Conservation (phyloP, 352 stramenopile species). For the Pythium aquatile region DNA sequence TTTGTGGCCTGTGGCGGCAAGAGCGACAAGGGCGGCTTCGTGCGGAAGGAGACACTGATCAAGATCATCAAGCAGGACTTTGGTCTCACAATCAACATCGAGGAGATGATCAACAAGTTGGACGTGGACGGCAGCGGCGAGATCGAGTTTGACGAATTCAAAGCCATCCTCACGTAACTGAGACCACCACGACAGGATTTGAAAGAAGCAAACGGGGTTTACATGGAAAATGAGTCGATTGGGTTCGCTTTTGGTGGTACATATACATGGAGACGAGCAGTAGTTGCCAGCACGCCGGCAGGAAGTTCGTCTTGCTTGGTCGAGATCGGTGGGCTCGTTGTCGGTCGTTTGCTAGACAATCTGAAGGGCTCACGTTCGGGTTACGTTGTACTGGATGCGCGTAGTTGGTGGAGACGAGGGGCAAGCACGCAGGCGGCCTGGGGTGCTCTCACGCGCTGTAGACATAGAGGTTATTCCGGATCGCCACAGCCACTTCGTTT, state of each 20-base stretch:
- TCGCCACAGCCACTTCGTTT: constrained; percentile 78
- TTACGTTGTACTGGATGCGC: constrained; percentile 2
- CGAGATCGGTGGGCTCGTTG: background rate
- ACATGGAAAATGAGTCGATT: constrained; percentile 2
- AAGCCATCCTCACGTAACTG: constrained; percentile 78
- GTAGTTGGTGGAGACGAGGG: background rate
- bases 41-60: constrained; percentile 86
- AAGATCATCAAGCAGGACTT: constrained; percentile 97
- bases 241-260: constrained; percentile 7
- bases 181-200: background rate
- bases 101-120: constrained; percentile 97
- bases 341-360: background rate
- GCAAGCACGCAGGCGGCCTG: background rate
- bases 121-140: constrained; percentile 93
- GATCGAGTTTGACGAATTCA: constrained; percentile 97
- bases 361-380: background rate
- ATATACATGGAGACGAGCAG: constrained; percentile 7
- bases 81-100: constrained; percentile 96
- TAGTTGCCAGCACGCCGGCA: background rate
- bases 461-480: constrained; percentile 84
- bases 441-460: constrained; percentile 54
- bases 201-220: background rate
- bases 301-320: background rate
- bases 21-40: constrained; percentile 90
- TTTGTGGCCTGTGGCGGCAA: constrained; percentile 96